Evolutionary conservation across 2,329 filamentous ascomycete species (phyloP).

Genomic region (Capronia americana): DNA sequence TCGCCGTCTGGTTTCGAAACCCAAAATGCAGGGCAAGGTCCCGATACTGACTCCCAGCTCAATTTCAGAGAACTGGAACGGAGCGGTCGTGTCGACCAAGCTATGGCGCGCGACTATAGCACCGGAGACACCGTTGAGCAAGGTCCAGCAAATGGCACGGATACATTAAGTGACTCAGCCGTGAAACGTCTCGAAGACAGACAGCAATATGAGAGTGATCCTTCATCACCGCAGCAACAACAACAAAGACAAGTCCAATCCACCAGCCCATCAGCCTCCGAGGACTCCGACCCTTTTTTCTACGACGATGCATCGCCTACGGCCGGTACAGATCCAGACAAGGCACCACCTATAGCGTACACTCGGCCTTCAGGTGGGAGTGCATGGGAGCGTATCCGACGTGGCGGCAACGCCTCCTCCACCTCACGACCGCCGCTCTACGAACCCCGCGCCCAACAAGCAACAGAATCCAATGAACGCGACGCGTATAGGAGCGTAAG

Average conservation of each 20-base stretch:
- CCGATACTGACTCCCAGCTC: slow-evolving; percentile 9
- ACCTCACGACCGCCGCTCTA: not conserved
- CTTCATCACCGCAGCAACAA: slow-evolving; percentile 15
- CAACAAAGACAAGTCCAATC: slow-evolving; percentile 8
- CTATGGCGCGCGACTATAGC: slow-evolving; percentile 1
- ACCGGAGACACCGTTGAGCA: slow-evolving; percentile 24
- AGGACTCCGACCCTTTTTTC: slow-evolving; percentile 28
- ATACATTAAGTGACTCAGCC: slow-evolving; percentile 18
- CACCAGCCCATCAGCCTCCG: slow-evolving; percentile 12
- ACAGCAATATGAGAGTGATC: slow-evolving; percentile 19
- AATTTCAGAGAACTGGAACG: slow-evolving; percentile 23
- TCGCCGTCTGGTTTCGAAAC: not conserved
- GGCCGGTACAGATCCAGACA: slow-evolving; percentile 33
- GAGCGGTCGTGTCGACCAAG: slow-evolving; percentile 5
- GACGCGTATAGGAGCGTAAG: not conserved
- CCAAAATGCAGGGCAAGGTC: slow-evolving; percentile 1
- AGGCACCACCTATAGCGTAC: slow-evolving; percentile 1
- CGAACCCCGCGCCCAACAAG: not conserved
- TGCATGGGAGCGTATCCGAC: slow-evolving; percentile 37
- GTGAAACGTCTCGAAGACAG: slow-evolving; percentile 18
- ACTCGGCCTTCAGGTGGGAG: slow-evolving; percentile 17
- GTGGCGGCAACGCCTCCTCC: slow-evolving; percentile 10
- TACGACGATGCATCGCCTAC: slow-evolving; percentile 39
- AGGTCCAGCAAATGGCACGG: slow-evolving; percentile 22
- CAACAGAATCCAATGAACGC: slow-evolving; percentile 1